Conservation (phyloP, 2,329 filamentous ascomycete genomes). For the Thielaviopsis euricoi region DNA sequence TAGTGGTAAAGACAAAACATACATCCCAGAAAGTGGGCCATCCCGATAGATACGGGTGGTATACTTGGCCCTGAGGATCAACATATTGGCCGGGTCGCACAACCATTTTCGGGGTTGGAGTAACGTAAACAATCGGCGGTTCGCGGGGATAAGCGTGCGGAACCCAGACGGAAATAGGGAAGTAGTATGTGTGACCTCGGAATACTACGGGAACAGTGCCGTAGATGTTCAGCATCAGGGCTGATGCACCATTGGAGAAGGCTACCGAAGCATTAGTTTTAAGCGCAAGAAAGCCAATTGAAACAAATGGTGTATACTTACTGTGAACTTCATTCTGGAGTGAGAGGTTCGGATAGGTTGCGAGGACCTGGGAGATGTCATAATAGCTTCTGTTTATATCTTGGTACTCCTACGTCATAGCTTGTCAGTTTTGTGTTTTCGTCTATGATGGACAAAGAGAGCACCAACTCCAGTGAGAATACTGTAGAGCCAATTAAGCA, state of each 20-base stretch:
- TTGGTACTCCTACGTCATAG: slow-evolving; percentile 57
- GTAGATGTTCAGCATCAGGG: slow-evolving; percentile 68
- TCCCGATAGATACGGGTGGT: slow-evolving; percentile 85
- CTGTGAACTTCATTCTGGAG: slow-evolving; percentile 92
- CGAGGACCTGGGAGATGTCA: slow-evolving; percentile 70
- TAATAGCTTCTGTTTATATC: slow-evolving; percentile 87
- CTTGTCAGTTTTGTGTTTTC: not conserved
- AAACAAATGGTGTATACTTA: slow-evolving; percentile 28
- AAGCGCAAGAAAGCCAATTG: not conserved
- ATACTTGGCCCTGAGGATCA: slow-evolving; percentile 79
- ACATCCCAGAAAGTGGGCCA: slow-evolving; percentile 89
- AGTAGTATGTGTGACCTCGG: slow-evolving; percentile 75
- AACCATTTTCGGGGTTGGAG: slow-evolving; percentile 72
- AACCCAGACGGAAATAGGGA: slow-evolving; percentile 84
- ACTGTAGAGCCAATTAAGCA: slow-evolving; percentile 90
- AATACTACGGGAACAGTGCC: slow-evolving; percentile 88
- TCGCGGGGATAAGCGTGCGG: slow-evolving; percentile 80
- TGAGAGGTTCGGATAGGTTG: slow-evolving; percentile 61
- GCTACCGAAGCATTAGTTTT: slow-evolving; percentile 35
- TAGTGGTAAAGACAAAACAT: slow-evolving; percentile 23
- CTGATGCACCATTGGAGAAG: slow-evolving; percentile 73
- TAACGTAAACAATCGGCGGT: slow-evolving; percentile 75
- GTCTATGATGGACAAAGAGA: not conserved
- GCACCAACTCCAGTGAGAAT: slow-evolving; percentile 56
- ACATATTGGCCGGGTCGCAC: slow-evolving; percentile 90